Percentiles rank a stretch among this genome's conserved stretches.
Evolutionary conservation across 306 rosid genomes (phyloP).

Genomic region (Herpetospermum pedunculosum): DNA sequence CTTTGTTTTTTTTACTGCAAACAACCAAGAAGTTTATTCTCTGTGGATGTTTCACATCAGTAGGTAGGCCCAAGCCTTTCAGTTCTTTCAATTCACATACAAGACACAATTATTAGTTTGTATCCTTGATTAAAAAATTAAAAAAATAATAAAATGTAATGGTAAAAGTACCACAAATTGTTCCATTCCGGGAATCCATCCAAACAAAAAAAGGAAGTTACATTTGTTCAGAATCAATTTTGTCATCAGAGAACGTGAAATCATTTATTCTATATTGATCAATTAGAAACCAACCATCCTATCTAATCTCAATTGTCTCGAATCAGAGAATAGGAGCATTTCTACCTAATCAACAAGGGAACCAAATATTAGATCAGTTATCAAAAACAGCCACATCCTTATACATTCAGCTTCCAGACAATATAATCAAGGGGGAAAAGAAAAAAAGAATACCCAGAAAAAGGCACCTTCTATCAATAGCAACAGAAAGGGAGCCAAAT

Average conservation of each 20-base stretch:
- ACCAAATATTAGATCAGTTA: background rate
- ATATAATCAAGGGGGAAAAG: background rate
- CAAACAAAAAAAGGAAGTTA: background rate
- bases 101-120: background rate
- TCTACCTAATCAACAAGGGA: background rate
- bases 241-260: background rate
- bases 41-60: background rate
- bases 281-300: background rate
- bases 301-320: background rate
- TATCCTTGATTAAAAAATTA: too few species aligned
- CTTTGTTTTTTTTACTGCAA: background rate
- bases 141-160: background rate
- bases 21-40: background rate
- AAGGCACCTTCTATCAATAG: background rate
- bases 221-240: background rate
- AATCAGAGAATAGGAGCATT: background rate
- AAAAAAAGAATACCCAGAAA: constrained; percentile 3
- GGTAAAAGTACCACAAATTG: background rate
- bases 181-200: background rate
- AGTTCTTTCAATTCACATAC: background rate
- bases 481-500: background rate
- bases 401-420: background rate
- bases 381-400: background rate
- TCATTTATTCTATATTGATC: background rate
- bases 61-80: background rate